Percentiles rank a stretch among this genome's conserved stretches.
phyloP scores from a whole-genome alignment of 345 rosid genomes.

The Eucalyptus pauciflora region DNA sequence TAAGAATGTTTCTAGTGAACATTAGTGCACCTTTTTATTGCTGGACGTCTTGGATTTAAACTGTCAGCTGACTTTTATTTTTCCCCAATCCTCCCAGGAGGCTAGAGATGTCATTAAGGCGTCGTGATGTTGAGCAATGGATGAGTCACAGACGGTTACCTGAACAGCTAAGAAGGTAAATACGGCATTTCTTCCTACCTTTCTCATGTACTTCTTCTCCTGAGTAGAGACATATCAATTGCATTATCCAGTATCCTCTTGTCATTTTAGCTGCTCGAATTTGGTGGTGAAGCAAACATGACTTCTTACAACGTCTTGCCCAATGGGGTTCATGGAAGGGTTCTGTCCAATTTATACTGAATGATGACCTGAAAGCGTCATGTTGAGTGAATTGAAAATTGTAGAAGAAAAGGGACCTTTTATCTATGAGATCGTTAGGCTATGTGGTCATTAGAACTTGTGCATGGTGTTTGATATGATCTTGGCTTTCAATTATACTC shows the following conservation, averaged over 20 bases:
- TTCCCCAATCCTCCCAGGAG: conserved; percentile 27
- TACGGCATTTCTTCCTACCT: neutral
- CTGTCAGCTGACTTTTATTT: neutral
- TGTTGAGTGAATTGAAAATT: neutral
- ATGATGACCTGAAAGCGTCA: neutral
- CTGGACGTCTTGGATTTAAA: neutral
- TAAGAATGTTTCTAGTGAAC: neutral
- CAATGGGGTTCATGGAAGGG: neutral
- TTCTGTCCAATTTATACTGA: neutral
- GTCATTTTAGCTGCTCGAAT: neutral
- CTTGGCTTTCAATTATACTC: neutral
- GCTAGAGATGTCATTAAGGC: conserved; percentile 72
- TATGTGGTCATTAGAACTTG: neutral
- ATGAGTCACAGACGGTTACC: conserved; percentile 89
- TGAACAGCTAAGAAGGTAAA: conserved; percentile 45
- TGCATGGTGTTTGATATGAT: neutral
- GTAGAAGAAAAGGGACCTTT: neutral
- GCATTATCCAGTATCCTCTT: neutral
- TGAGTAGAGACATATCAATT: neutral
- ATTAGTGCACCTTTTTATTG: neutral
- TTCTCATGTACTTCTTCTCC: neutral
- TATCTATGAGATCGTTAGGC: neutral
- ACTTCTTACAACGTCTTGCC: neutral
- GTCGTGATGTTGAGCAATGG: conserved; percentile 94
- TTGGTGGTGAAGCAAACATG: neutral